Percentiles rank a stretch among this genome's conserved stretches.
Conservation (phyloP, 352 stramenopile genomes). For the Phytophthora tubulina region DNA sequence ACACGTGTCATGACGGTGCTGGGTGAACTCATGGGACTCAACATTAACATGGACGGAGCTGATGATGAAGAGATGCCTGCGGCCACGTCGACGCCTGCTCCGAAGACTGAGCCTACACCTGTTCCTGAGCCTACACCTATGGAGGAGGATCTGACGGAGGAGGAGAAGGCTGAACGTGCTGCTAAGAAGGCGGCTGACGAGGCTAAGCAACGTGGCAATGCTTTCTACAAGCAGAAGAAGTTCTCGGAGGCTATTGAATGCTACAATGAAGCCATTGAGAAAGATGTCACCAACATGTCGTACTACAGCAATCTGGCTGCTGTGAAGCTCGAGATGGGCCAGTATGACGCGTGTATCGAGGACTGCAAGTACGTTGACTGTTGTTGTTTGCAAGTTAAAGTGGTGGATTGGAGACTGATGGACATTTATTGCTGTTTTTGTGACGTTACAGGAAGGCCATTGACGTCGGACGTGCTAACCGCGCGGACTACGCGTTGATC, state of each 20-base stretch:
- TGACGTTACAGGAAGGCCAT: constrained; percentile 88
- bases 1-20: constrained; percentile 89
- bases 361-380: constrained; percentile 83
- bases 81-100: constrained; percentile 29
- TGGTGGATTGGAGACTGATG: constrained; percentile 1
- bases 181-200: constrained; percentile 82
- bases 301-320: constrained; percentile 98
- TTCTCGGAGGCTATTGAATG: constrained; percentile 94
- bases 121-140: constrained; percentile 69
- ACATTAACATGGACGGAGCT: constrained; percentile 68
- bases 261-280: constrained; percentile 97
- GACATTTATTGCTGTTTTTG: constrained; percentile 10
- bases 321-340: constrained; percentile 96
- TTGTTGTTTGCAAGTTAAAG: constrained; percentile 5
- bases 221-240: constrained; percentile 97
- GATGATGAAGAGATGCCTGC: constrained; percentile 64
- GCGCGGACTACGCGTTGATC: constrained; percentile 96
- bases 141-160: constrained; percentile 89
- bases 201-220: constrained; percentile 96
- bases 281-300: constrained; percentile 97
- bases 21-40: constrained; percentile 86
- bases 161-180: constrained; percentile 75
- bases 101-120: constrained; percentile 43
- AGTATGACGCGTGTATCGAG: constrained; percentile 95
- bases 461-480: constrained; percentile 95